A percentile compares a stretch with the other conserved stretches of the same genome.
Evolutionary conservation across 2,329 filamentous ascomycete species (phyloP).

Genomic region (Coccinonectria pachysandricola): DNA sequence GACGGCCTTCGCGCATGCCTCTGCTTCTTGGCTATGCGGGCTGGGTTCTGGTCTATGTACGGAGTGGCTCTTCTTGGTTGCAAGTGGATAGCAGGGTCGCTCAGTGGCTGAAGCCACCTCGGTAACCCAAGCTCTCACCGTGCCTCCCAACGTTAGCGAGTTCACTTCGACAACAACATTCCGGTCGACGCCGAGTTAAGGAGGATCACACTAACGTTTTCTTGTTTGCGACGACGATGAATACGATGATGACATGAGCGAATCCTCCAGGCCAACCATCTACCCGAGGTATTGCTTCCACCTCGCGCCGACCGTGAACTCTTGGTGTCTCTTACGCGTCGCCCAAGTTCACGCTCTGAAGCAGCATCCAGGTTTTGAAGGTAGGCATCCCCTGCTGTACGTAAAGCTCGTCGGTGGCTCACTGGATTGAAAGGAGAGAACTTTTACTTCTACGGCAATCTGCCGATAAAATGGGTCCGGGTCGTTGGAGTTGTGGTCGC

Average conservation of each 20-base stretch:
- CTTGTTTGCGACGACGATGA: too few species aligned
- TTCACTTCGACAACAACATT: too few species aligned
- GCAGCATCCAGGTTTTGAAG: conserved; percentile 40
- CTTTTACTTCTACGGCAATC: conserved; percentile 59
- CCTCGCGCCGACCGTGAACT: conserved; percentile 49
- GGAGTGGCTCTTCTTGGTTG: too few species aligned
- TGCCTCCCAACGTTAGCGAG: too few species aligned
- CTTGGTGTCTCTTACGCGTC: conserved; percentile 47
- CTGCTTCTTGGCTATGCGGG: too few species aligned
- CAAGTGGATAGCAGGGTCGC: too few species aligned
- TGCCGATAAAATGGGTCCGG: conserved; percentile 67
- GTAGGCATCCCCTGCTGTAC: conserved; percentile 24
- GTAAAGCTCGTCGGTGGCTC: conserved; percentile 1
- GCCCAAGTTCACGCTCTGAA: conserved; percentile 39
- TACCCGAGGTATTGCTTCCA: conserved; percentile 56
- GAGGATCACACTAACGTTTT: too few species aligned
- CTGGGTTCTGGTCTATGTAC: too few species aligned
- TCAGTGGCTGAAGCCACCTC: too few species aligned
- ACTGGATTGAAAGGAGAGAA: conserved; percentile 31
- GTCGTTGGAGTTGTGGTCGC: conserved; percentile 61
- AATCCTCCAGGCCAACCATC: conserved; percentile 24
- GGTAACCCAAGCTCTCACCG: too few species aligned
- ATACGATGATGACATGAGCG: conserved; percentile 43
- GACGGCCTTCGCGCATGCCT: too few species aligned
- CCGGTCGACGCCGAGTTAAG: too few species aligned